Percentiles rank a stretch among this genome's conserved stretches.
These are phyloP conservation scores for Chlorokybus atmophyticus DNA, from an alignment of 139 green algal genomes.

Conservation along the genomic window DNA sequence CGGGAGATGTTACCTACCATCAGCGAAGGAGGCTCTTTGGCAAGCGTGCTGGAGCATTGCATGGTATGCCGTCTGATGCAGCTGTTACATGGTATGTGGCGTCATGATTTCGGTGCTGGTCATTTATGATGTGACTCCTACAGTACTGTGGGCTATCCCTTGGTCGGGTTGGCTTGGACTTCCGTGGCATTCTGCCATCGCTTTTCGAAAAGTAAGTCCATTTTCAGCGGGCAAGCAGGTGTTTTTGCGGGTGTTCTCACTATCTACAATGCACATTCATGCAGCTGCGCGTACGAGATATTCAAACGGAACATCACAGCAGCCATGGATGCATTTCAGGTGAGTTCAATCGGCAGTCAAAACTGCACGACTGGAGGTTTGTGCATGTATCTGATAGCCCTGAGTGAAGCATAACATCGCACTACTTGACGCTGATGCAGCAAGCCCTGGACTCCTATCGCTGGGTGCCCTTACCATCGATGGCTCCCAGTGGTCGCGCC, in stretches of 20 bases:
- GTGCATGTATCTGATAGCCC: too few species aligned
- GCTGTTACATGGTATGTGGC: neutral
- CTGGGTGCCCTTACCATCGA: conserved; percentile 61
- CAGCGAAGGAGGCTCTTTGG: conserved; percentile 43
- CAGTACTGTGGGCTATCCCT: conserved; percentile 82
- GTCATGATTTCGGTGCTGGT: neutral
- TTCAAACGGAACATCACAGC: conserved; percentile 15
- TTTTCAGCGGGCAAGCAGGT: neutral
- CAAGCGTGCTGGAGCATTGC: conserved; percentile 79
- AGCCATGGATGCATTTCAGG: conserved; percentile 53
- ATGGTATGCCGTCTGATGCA: too few species aligned
- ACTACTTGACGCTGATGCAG: conserved; percentile 1
- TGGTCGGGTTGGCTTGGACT: conserved; percentile 84
- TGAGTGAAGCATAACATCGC: neutral
- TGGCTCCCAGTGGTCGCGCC: conserved; percentile 14
- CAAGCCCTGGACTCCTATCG: conserved; percentile 64
- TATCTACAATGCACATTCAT: too few species aligned
- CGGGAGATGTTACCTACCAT: conserved; percentile 25
- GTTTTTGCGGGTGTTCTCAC: neutral
- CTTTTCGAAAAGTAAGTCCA: conserved; percentile 65
- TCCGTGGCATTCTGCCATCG: conserved; percentile 65
- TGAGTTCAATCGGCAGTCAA: too few species aligned
- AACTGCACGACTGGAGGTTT: too few species aligned
- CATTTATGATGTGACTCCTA: neutral
- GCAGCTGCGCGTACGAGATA: conserved; percentile 16